Evolutionary conservation across 2,329 filamentous ascomycete genomes (phyloP).

Genomic region (Colletotrichum liriopes): DNA sequence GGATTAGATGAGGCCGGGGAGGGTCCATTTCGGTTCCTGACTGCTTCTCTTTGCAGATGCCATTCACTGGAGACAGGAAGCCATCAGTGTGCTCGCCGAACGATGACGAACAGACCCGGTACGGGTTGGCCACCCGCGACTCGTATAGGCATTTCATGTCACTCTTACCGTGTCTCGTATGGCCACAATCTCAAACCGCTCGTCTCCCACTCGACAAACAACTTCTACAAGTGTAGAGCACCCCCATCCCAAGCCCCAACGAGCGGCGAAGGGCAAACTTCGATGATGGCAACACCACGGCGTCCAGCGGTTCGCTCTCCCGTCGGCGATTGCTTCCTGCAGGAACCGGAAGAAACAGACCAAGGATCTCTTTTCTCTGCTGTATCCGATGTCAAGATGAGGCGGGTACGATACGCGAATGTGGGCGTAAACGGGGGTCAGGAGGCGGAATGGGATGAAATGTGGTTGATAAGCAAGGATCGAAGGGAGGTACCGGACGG

Average conservation of each 20-base stretch:
- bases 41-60: too few species aligned
- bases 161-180: neutral
- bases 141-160: neutral
- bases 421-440: neutral
- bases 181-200: neutral
- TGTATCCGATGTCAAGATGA: neutral
- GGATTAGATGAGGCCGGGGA: neutral
- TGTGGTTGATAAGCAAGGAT: conserved; percentile 11
- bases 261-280: neutral
- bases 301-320: conserved; percentile 2
- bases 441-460: conserved; percentile 8
- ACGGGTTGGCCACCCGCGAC: too few species aligned
- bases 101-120: too few species aligned
- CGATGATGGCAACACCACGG: neutral
- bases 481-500: neutral
- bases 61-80: too few species aligned
- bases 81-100: too few species aligned
- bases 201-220: too few species aligned
- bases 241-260: neutral
- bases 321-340: conserved; percentile 3
- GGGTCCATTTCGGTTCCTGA: neutral
- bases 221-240: neutral
- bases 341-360: neutral
- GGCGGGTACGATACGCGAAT: neutral
- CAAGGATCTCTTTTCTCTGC: neutral